Base-by-base conservation (phyloP, 768 basidiomycete genomes). In the Vishniacozyma victoriae region DNA sequence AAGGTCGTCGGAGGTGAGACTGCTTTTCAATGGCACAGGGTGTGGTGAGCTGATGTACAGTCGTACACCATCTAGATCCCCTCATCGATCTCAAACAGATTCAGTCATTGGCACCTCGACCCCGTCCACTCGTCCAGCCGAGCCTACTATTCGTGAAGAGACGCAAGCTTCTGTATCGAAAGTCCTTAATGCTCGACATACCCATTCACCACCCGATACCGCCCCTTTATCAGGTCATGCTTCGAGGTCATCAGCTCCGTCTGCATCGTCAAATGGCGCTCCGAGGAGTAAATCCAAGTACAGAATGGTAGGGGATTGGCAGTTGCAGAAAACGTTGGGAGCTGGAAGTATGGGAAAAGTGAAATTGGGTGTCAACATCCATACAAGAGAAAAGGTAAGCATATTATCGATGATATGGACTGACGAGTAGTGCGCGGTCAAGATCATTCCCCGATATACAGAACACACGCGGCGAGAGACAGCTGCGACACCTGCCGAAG, bases 321-420 rank as follows among this genome's bases (percentile, higher is more conserved):
- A 87, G 52, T 80, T 99, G 59, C 86, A 86, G 66, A 97, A 96
- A 79, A 95, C 93, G 4, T 79, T 99, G 35, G 93, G 93, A 20
- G 93, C 92, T 18, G 93, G 93, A 29, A 90, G 87, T 70, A 99
- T 99, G 93, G 93, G 93, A 57, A 96, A 96, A 73, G 93, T 99
- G 65, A 99, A 96, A 77, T 80, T 97, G 11, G 93, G 89, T 2
- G 84, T 84, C 16, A 88, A 92, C 72, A 86, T 85, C 52, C 66
- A 82, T 55, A 86, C 88, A 1, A 87, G 86, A 22, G 92, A 96
- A 74, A 93, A 92, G 82, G 93, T 92, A 61, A 58, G 82, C 76
- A 19, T 23, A 11, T 46, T 9, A 38, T 37, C 48, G 45, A 38
- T 44, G 42, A 11, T 31, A 24, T 36, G 18, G 16, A 35, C 58